Evolutionary conservation across 106 monocot species (phyloP).

Genomic region (Hemerocallis citrina): DNA sequence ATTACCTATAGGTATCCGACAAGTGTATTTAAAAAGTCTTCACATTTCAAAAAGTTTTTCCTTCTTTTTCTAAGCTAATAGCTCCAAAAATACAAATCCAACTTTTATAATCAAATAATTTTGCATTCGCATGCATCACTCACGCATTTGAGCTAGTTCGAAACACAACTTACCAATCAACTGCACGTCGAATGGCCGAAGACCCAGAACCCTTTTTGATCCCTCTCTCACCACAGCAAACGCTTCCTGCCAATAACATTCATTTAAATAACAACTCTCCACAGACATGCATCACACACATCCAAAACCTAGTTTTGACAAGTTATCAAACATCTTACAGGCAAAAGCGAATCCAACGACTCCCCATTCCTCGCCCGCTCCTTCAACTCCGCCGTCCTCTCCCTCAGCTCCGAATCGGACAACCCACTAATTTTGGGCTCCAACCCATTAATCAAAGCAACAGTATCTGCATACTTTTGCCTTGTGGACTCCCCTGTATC

Average conservation of each 20-base stretch:
- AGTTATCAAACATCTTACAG: constrained; percentile 28
- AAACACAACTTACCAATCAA: constrained; percentile 52
- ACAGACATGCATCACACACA: not conserved
- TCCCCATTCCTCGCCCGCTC: constrained; percentile 64
- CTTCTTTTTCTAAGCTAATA: no score
- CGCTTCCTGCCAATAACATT: constrained; percentile 61
- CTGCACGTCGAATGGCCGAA: constrained; percentile 97
- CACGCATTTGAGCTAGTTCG: no score
- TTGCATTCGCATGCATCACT: no score
- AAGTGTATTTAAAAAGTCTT: no score
- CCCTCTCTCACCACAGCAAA: constrained; percentile 96
- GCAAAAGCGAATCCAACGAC: constrained; percentile 81
- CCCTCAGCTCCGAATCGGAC: constrained; percentile 74
- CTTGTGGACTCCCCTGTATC: constrained; percentile 76
- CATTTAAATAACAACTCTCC: not conserved
- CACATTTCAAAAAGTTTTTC: no score
- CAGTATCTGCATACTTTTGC: constrained; percentile 52
- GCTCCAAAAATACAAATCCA: no score
- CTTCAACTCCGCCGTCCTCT: constrained; percentile 52
- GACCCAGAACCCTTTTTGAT: constrained; percentile 89
- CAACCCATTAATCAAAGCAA: constrained; percentile 55
- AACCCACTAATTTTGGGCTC: constrained; percentile 63
- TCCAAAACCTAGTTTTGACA: not conserved
- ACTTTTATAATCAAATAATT: no score
- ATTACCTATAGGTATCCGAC: no score